Conservation (phyloP, 148 eudicot genomes). For the Cornus kousa region DNA sequence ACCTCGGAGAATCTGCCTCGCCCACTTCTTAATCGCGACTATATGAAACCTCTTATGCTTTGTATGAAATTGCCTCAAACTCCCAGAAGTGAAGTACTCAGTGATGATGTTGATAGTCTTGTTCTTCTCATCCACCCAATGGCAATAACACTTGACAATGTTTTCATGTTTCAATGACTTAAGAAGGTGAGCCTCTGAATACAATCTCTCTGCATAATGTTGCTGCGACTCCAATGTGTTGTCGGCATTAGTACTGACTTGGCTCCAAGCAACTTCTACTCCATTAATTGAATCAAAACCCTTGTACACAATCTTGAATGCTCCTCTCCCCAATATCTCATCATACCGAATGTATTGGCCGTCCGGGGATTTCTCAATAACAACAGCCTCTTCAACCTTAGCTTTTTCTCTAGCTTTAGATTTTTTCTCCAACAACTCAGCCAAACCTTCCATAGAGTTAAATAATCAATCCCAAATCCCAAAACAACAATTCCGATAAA, state of each 20-base stretch:
- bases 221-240: no score
- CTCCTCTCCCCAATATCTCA: constrained; percentile 25
- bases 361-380: constrained; percentile 16
- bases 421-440: no score
- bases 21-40: constrained; percentile 39
- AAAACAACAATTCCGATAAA: no score
- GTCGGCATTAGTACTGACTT: not conserved
- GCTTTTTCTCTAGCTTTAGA: no score
- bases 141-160: constrained; percentile 16
- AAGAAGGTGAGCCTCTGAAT: constrained; percentile 6
- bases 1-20: constrained; percentile 22
- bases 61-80: constrained; percentile 14
- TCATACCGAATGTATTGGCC: constrained; percentile 13
- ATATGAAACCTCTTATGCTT: constrained; percentile 25
- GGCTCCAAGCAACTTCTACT: constrained; percentile 23
- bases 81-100: constrained; percentile 27
- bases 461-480: no score
- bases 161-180: constrained; percentile 26
- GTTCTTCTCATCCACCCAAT: constrained; percentile 12
- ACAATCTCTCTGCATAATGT: not conserved
- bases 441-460: no score
- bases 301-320: constrained; percentile 19
- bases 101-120: constrained; percentile 26
- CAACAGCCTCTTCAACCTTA: constrained; percentile 1
- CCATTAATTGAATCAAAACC: constrained; percentile 17